These are phyloP conservation scores for Blastobotrys mokoenaii DNA, from an alignment of 805 yeast genomes.

Conservation along the genomic window DNA sequence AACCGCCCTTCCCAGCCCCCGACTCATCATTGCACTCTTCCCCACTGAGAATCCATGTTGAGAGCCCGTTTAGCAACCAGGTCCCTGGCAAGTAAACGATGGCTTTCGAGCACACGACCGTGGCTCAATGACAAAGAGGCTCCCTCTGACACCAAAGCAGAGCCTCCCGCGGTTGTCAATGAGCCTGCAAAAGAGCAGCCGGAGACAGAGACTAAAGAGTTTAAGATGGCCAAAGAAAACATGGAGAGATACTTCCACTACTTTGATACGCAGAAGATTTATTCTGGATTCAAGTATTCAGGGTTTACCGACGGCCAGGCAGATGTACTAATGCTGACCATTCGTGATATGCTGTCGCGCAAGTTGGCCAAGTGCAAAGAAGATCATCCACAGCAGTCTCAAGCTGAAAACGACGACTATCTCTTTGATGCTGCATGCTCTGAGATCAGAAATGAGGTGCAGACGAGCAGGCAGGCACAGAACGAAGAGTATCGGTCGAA, in stretches of 20 bases:
- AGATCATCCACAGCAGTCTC: conserved; percentile 40
- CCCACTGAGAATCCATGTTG: too few relatives aligned
- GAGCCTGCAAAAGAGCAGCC: not conserved
- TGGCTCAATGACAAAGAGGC: too few relatives aligned
- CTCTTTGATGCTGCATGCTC: conserved; percentile 88
- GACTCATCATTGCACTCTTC: too few relatives aligned
- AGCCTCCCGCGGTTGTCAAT: not conserved
- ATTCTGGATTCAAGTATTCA: conserved; percentile 40
- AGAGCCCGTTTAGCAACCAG: too few relatives aligned
- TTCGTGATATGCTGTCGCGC: conserved; percentile 30
- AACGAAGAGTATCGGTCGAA: conserved; percentile 58
- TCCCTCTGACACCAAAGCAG: too few relatives aligned
- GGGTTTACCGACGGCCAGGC: conserved; percentile 60
- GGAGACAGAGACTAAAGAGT: conserved; percentile 2
- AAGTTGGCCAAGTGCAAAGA: conserved; percentile 28
- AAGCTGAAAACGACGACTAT: conserved; percentile 80
- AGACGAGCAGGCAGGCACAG: conserved; percentile 61
- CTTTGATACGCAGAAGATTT: conserved; percentile 59
- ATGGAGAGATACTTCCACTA: conserved; percentile 18
- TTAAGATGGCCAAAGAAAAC: conserved; percentile 7
- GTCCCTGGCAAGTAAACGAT: too few relatives aligned
- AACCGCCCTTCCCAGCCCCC: too few relatives aligned
- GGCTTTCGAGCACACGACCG: too few relatives aligned
- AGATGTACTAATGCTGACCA: conserved; percentile 43
- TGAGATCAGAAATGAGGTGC: conserved; percentile 72